Conservation (phyloP, 108 stramenopile species). For the Epipyxis sp. region DNA sequence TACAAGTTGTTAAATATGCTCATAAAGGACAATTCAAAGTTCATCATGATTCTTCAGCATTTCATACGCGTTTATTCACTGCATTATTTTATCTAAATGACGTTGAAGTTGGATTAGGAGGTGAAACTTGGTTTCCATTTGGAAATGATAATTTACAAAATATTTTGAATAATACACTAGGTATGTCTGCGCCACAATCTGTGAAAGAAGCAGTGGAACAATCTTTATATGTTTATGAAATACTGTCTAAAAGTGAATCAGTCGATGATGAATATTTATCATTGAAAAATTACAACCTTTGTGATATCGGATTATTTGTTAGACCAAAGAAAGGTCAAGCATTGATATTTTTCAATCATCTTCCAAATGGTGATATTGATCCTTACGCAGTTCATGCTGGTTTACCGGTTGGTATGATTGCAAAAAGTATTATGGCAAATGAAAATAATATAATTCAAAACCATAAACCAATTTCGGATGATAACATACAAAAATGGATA, state of each 20-base stretch:
- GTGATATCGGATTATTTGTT: too few relatives aligned
- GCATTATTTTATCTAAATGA: conserved; percentile 18
- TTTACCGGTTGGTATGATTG: not conserved
- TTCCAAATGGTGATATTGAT: not conserved
- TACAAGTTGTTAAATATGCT: conserved; percentile 27
- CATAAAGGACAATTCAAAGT: conserved; percentile 13
- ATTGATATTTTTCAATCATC: conserved; percentile 31
- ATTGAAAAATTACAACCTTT: too few relatives aligned
- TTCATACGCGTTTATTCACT: conserved; percentile 13
- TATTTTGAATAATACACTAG: too few relatives aligned
- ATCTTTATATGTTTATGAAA: conserved; percentile 11
- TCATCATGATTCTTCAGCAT: conserved; percentile 22
- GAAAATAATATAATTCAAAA: too few relatives aligned
- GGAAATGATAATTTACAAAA: not conserved
- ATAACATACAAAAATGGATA: conserved; percentile 22
- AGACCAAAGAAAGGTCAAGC: not conserved
- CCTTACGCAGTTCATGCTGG: conserved; percentile 19
- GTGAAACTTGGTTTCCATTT: conserved; percentile 33
- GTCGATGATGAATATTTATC: too few relatives aligned
- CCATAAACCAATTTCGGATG: not conserved
- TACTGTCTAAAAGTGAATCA: not conserved
- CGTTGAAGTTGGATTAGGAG: not conserved
- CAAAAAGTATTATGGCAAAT: too few relatives aligned
- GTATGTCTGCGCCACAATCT: not conserved
- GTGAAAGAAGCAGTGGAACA: conserved; percentile 16